Evolutionary conservation across 1,284 basidiomycete genomes (phyloP), one percentile per base, ranked within the genome.

Genomic region (Bjerkandera adusta): DNA sequence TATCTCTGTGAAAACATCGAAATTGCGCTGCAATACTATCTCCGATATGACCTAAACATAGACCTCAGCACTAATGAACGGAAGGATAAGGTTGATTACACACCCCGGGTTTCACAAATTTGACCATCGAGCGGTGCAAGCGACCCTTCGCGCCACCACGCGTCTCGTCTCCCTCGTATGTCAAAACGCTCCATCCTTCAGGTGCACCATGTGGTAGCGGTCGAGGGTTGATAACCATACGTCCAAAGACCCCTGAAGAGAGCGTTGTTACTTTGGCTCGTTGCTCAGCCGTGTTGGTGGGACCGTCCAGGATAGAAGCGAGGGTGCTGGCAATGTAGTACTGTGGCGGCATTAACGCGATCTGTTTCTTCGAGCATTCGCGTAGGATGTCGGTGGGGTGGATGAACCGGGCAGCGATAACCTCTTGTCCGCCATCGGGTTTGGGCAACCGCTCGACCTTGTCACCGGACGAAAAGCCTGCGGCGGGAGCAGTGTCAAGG

Each of bases 271-370:
- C 68, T 43, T 62, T 66, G 27, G 64, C 66, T 29, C 73, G 67
- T 56, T 84, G 76, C 12, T 66, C 66, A 0, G 54, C 27, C 4
- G 75, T 77, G 51, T 65, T 77, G 34, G 48, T 43, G 18, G 59
- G 42, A 22, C 47, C 46, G 0, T 41, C 32, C 2, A 30, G 47
- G 11, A 38, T 39, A 36, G 16, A 35, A 22, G 37, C 72, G 27
- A 88, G 69, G 3, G 81, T 85, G 7, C 69, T 64, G 22, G 86
- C 62, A 42, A 88, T 71, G 60, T 88, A 88, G 57, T 72, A 83
- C 57, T 88, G 85, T 5, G 85, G 85, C 16, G 84, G 83, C 79
- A 85, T 81, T 42, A 85, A 68, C 2, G 68, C 68, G 48, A 88
- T 78, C 49, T 71, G 68, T 13, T 71, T 66, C 18, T 68, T 64